Base-by-base conservation (phyloP, 2,329 filamentous ascomycete species). In the Fusarium tricinctum region DNA sequence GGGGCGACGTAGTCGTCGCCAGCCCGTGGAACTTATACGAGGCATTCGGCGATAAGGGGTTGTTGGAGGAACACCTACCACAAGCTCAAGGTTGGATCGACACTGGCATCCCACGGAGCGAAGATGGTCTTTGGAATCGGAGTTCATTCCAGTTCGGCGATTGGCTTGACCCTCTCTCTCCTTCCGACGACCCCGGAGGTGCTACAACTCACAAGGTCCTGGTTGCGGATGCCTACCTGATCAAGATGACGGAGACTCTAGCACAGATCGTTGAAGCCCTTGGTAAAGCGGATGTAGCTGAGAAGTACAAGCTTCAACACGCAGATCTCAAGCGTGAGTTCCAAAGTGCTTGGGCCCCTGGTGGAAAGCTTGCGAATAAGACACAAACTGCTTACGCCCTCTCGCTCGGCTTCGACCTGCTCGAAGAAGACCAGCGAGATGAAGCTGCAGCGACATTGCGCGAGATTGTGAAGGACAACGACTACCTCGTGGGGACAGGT, bases 151-250 rank as follows among this genome's bases (percentile, higher is more conserved):
- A 84, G 61, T 78, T 78, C 28, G 81, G 80, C 3, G 83, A 84
- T 64, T 85, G 83, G 83, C 75, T 85, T 1, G 83, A 84, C 53
- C 83, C 83, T 0, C 73, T 76, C 13, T 75, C 83, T 1, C 82
- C 82, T 0, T 72, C 78, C 1, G 74, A 80, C 2, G 61, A 76
- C 3, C 78, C 83, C 0, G 78, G 75, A 0, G 64, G 65, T 8
- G 80, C 79, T 2, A 80, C 76, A 0, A 84, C 83, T 0, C 70
- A 78, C 43, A 66, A 73, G 1, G 71, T 73, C 20, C 76, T 82
- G 1, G 81, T 84, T 1, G 80, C 82, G 0, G 81, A 85, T 60
- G 81, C 81, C 4, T 85, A 83, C 65, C 76, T 84, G 5, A 76
- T 83, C 1, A 78, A 78, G 44, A 79, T 83, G 35, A 82, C 81